Conservation (phyloP, 768 basidiomycete genomes). For the Tubosaeta sp. region DNA sequence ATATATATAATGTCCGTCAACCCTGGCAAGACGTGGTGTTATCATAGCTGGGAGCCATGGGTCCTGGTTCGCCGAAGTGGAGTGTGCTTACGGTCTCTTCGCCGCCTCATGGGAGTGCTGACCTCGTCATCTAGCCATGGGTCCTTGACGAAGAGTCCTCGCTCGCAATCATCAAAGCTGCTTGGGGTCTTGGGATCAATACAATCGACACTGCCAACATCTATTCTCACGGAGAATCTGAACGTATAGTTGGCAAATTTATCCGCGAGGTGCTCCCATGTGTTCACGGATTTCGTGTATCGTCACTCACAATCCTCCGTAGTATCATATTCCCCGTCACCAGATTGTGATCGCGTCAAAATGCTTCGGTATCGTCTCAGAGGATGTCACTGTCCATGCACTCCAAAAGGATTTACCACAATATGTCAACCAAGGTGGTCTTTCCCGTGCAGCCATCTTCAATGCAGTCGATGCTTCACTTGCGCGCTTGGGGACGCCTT, state of each 20-base stretch:
- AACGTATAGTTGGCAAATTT: constrained; percentile 35
- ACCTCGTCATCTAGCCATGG: constrained; percentile 16
- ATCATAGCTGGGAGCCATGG: constrained; percentile 25
- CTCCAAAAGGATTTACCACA: neutral
- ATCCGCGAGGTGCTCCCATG: constrained; percentile 23
- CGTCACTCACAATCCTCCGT: neutral
- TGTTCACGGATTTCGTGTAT: neutral
- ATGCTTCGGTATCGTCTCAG: constrained; percentile 15
- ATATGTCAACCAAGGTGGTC: constrained; percentile 32
- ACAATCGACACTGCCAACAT: constrained; percentile 39
- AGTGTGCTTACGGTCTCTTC: constrained; percentile 11
- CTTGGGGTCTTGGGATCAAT: constrained; percentile 38
- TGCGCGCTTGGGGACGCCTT: constrained; percentile 32
- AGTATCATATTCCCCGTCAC: constrained; percentile 32
- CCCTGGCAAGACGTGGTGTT: neutral
- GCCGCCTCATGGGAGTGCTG: neutral
- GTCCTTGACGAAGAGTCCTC: constrained; percentile 28
- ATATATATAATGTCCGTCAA: neutral
- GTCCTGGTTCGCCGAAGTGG: constrained; percentile 27
- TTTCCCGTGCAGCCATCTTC: constrained; percentile 36
- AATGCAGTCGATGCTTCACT: constrained; percentile 37
- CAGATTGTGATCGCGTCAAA: constrained; percentile 32
- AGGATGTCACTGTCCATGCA: neutral
- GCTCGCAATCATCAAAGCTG: constrained; percentile 33
- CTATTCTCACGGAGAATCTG: constrained; percentile 36